Evolutionary conservation across 2,329 filamentous ascomycete species (phyloP).

Genomic region (Basipetospora chlamydospora): DNA sequence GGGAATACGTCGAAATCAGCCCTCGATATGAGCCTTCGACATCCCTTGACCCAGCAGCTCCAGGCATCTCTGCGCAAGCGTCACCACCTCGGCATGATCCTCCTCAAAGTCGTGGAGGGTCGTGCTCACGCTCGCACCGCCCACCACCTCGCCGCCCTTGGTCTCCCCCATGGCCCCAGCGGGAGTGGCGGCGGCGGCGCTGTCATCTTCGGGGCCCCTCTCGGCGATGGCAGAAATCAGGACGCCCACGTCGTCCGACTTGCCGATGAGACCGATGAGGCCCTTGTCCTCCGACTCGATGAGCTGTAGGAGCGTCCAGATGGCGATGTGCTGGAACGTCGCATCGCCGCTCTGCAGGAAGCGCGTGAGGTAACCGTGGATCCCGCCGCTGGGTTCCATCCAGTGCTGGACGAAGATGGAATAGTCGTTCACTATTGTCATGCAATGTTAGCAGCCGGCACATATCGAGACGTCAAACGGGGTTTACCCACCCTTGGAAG

Average conservation of each 20-base stretch:
- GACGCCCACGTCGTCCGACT: slow-evolving; percentile 79
- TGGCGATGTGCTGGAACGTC: slow-evolving; percentile 97
- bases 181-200: too few species aligned
- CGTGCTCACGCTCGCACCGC: too few species aligned
- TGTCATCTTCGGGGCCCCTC: slow-evolving; percentile 72
- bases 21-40: slow-evolving; percentile 71
- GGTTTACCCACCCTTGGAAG: slow-evolving; percentile 66
- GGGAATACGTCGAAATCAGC: slow-evolving; percentile 35
- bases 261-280: slow-evolving; percentile 75
- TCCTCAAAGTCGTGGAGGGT: slow-evolving; percentile 78
- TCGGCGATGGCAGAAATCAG: slow-evolving; percentile 83
- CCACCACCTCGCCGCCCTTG: too few species aligned
- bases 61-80: slow-evolving; percentile 75
- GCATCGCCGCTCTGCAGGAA: slow-evolving; percentile 91
- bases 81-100: slow-evolving; percentile 85
- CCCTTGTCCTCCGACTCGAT: slow-evolving; percentile 88
- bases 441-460: slow-evolving; percentile 2
- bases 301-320: slow-evolving; percentile 92
- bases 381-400: slow-evolving; percentile 82
- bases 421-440: slow-evolving; percentile 73
- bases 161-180: too few species aligned
- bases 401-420: slow-evolving; percentile 91
- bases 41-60: slow-evolving; percentile 67
- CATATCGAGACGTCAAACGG: neutral
- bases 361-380: slow-evolving; percentile 84